A percentile compares a stretch with the other conserved stretches of the same genome.
Conservation (phyloP, 352 stramenopile genomes). For the Phytophthora europaea region DNA sequence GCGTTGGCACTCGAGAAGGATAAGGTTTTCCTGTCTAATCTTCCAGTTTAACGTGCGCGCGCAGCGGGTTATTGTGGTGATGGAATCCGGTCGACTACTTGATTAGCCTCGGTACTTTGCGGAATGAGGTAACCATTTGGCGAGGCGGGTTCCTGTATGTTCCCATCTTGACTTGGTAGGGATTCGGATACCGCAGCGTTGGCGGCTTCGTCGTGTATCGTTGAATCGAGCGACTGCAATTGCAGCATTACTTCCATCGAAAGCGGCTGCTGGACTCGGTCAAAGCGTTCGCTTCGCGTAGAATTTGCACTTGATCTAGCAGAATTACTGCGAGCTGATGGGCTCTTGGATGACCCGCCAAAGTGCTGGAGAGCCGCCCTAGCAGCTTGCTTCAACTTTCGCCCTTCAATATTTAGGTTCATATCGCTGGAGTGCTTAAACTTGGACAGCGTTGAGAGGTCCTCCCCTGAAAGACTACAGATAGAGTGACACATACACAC, state of each 20-base stretch:
- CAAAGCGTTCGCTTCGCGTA: conserved; percentile 24
- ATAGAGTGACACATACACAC: not conserved
- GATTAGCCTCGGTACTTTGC: conserved; percentile 10
- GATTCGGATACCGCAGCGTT: conserved; percentile 2
- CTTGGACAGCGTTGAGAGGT: conserved; percentile 60
- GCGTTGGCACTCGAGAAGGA: conserved; percentile 12
- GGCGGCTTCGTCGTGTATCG: conserved; percentile 31
- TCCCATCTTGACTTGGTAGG: conserved; percentile 2
- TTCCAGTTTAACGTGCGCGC: not conserved
- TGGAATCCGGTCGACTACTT: conserved; percentile 6
- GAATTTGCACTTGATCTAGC: conserved; percentile 2
- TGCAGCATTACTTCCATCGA: conserved; percentile 45
- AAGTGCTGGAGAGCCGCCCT: conserved; percentile 60
- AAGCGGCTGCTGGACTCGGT: conserved; percentile 34
- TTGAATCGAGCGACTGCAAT: conserved; percentile 40
- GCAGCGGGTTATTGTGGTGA: conserved; percentile 12
- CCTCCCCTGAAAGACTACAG: conserved; percentile 47
- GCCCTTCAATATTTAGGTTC: conserved; percentile 70
- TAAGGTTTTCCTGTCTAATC: conserved; percentile 11
- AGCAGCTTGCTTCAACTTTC: conserved; percentile 66
- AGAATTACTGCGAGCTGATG: not conserved
- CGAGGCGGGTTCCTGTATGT: conserved; percentile 18
- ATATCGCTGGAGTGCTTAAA: conserved; percentile 72
- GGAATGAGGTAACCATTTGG: conserved; percentile 35
- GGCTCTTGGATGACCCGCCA: conserved; percentile 19